Conservation (phyloP, 2,329 filamentous ascomycete species). For the Hypoxylon rubiginosum region DNA sequence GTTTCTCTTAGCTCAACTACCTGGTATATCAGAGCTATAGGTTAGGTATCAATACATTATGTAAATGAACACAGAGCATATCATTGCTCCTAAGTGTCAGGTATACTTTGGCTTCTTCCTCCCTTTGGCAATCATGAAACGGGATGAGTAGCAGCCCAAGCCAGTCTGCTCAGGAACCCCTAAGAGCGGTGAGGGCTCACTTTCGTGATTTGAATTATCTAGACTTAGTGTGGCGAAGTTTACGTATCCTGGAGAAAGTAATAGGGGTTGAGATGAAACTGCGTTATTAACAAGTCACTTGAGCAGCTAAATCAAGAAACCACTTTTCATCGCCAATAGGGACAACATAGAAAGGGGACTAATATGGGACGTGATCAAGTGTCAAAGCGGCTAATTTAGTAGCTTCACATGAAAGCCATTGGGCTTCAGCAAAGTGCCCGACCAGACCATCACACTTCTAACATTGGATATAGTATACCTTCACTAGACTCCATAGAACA, state of each 20-base stretch:
- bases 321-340: not conserved
- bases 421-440: not conserved
- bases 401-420: not conserved
- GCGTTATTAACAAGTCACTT: not conserved
- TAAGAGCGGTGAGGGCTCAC: not conserved
- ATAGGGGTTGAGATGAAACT: not conserved
- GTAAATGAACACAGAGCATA: not conserved
- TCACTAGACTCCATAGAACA: no score
- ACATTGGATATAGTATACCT: not conserved
- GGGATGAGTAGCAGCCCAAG: not conserved
- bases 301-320: not conserved
- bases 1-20: not conserved
- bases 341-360: not conserved
- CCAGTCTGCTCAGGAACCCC: no score
- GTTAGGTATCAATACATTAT: not conserved
- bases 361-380: not conserved
- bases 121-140: not conserved
- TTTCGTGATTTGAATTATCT: not conserved
- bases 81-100: not conserved
- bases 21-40: not conserved
- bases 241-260: not conserved
- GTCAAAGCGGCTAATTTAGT: not conserved
- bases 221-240: not conserved
- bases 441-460: not conserved
- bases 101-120: no score